Percentiles rank a stretch among this genome's conserved stretches.
These are phyloP conservation scores for Neoarthrinium moseri DNA, from an alignment of 2,329 filamentous ascomycete genomes.

Conservation along the genomic window DNA sequence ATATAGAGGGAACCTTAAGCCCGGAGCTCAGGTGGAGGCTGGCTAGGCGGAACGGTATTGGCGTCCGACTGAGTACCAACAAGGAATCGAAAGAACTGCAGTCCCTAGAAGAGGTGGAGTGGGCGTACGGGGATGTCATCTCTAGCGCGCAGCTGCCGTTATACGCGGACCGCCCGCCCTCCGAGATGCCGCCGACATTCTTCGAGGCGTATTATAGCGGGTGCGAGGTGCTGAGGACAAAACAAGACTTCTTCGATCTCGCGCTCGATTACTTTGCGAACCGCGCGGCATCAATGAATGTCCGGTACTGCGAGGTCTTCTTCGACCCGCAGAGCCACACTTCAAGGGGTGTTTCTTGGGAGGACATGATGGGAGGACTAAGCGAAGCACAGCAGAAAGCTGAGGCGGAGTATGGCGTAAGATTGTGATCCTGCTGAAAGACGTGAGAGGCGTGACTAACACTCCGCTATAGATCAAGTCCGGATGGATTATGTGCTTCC, in stretches of 20 bases:
- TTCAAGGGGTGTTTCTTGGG: conserved; percentile 7
- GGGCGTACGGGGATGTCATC: conserved; percentile 3
- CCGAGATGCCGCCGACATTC: not conserved
- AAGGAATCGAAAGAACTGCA: conserved; percentile 3
- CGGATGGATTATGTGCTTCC: conserved; percentile 8
- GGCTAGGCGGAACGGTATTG: not conserved
- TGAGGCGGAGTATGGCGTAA: conserved; percentile 4
- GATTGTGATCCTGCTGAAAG: too few species aligned
- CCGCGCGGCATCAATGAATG: conserved; percentile 10
- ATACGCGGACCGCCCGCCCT: too few species aligned
- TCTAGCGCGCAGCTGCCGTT: conserved; percentile 1
- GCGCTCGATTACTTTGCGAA: conserved; percentile 10
- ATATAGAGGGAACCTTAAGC: not conserved
- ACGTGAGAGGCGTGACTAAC: too few species aligned
- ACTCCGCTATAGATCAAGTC: conserved; percentile 1
- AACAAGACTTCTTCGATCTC: conserved; percentile 7
- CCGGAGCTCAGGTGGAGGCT: not conserved
- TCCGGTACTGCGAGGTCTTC: conserved; percentile 14
- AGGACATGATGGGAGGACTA: conserved; percentile 8
- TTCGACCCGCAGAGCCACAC: conserved; percentile 15
- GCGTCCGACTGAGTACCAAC: too few species aligned
- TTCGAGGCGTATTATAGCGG: conserved; percentile 7
- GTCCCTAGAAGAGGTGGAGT: not conserved
- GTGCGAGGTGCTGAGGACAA: conserved; percentile 3
- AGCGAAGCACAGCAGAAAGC: conserved; percentile 3